Evolutionary conservation across 768 basidiomycete genomes (phyloP).

Genomic region (Leccinum uliginosum): DNA sequence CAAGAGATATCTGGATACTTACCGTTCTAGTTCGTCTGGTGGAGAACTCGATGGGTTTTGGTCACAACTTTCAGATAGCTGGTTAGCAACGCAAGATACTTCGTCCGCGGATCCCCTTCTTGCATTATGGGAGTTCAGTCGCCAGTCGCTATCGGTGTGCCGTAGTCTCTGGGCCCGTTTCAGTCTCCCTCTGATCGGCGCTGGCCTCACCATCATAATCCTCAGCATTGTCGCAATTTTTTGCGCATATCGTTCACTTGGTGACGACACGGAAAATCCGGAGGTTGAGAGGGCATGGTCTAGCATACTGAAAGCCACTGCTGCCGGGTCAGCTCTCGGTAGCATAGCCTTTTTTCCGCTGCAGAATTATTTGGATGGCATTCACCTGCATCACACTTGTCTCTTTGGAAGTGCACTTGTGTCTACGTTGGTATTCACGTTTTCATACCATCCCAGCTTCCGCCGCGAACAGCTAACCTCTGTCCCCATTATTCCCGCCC

Average conservation of each 20-base stretch:
- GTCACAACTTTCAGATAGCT: conserved; percentile 44
- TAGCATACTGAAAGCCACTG: conserved; percentile 32
- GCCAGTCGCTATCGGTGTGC: conserved; percentile 50
- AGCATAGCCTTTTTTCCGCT: conserved; percentile 34
- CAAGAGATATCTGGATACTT: conserved; percentile 68
- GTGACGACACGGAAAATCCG: conserved; percentile 34
- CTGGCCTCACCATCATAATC: conserved; percentile 63
- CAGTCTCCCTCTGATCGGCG: conserved; percentile 68
- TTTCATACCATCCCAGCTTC: conserved; percentile 37
- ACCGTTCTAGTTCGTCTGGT: conserved; percentile 66
- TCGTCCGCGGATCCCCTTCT: conserved; percentile 20
- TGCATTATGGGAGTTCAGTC: conserved; percentile 23
- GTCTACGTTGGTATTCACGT: conserved; percentile 44
- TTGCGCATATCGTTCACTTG: conserved; percentile 50
- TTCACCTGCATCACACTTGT: conserved; percentile 47
- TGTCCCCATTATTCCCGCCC: conserved; percentile 46
- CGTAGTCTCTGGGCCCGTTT: conserved; percentile 95
- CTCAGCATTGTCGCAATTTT: conserved; percentile 52
- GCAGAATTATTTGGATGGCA: conserved; percentile 36
- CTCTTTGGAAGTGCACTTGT: conserved; percentile 46
- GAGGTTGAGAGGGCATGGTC: conserved; percentile 34
- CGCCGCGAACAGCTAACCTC: conserved; percentile 24
- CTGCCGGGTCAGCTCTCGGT: conserved; percentile 34
- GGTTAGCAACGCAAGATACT: conserved; percentile 33
- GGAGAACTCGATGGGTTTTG: conserved; percentile 70